Conservation (phyloP, 1,284 basidiomycete genomes). For the Cryptococcus sp. region DNA sequence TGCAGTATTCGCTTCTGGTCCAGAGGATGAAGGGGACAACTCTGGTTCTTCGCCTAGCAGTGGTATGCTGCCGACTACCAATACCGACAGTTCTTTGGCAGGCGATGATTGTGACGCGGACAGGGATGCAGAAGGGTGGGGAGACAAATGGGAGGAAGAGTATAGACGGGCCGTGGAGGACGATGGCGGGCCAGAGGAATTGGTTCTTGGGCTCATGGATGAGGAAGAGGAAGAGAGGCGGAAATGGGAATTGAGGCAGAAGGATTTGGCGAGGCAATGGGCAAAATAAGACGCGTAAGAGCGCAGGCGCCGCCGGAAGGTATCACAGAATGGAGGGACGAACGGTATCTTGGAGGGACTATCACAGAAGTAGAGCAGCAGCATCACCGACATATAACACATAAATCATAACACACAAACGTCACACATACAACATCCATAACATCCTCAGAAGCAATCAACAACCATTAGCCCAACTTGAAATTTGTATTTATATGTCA, state of each 20-base stretch:
- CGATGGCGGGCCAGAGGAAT: constrained; percentile 49
- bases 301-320: no score
- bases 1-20: constrained; percentile 32
- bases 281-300: not conserved
- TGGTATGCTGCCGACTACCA: constrained; percentile 26
- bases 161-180: constrained; percentile 49
- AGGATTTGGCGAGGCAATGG: constrained; percentile 13
- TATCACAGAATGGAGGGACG: no score
- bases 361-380: no score
- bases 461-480: no score
- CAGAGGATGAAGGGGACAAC: constrained; percentile 16
- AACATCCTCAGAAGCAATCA: no score
- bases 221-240: constrained; percentile 51
- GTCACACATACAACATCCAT: no score
- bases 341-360: no score
- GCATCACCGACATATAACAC: no score
- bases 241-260: constrained; percentile 29
- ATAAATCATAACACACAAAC: no score
- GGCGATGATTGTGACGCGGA: constrained; percentile 17
- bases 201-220: constrained; percentile 51
- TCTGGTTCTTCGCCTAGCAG: constrained; percentile 34
- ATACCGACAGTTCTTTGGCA: constrained; percentile 22
- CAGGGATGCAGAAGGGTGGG: constrained; percentile 35
- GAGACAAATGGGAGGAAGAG: constrained; percentile 49
- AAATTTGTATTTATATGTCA: no score